phyloP scores from a whole-genome alignment of 371 early-diverging fungal genomes.

The Saksenaea vasiformis region DNA sequence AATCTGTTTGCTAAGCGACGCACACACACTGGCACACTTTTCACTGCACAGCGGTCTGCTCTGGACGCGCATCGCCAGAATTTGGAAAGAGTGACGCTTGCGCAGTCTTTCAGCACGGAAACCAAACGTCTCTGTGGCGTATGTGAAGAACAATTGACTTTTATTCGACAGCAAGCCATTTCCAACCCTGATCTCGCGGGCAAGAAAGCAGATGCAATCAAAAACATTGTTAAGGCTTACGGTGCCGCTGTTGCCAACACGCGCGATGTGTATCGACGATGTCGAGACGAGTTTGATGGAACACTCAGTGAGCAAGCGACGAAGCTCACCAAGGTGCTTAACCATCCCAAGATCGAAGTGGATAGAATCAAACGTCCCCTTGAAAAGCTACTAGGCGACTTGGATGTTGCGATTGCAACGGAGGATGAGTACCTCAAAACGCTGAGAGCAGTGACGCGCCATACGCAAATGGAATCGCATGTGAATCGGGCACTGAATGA shows the following conservation, averaged over 20 bases:
- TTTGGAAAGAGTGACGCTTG: slow-evolving; percentile 24
- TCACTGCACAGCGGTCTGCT: slow-evolving; percentile 9
- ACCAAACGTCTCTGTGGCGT: slow-evolving; percentile 21
- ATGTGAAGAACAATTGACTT: slow-evolving; percentile 44
- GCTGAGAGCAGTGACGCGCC: slow-evolving; percentile 27
- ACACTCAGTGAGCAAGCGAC: slow-evolving; percentile 26
- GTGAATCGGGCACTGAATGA: slow-evolving; percentile 26
- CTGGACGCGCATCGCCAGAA: slow-evolving; percentile 26
- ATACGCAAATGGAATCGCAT: slow-evolving; percentile 33
- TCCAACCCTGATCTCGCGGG: slow-evolving; percentile 39
- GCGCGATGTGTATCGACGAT: slow-evolving; percentile 29
- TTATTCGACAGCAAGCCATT: slow-evolving; percentile 39
- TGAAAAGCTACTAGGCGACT: slow-evolving; percentile 26
- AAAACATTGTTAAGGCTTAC: slow-evolving; percentile 34
- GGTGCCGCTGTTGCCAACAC: slow-evolving; percentile 31
- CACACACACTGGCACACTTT: slow-evolving; percentile 5
- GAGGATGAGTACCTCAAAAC: slow-evolving; percentile 39
- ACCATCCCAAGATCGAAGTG: slow-evolving; percentile 20
- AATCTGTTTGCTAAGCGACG: slow-evolving; percentile 18
- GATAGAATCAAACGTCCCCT: slow-evolving; percentile 21
- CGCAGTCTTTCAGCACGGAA: slow-evolving; percentile 22
- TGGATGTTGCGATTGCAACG: slow-evolving; percentile 18
- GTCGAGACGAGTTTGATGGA: slow-evolving; percentile 33
- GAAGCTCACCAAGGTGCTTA: slow-evolving; percentile 22
- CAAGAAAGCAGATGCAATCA: slow-evolving; percentile 37